Evolutionary conservation across 208 protist species (phyloP).

Genomic region (Acanthamoeba lenticulata): DNA sequence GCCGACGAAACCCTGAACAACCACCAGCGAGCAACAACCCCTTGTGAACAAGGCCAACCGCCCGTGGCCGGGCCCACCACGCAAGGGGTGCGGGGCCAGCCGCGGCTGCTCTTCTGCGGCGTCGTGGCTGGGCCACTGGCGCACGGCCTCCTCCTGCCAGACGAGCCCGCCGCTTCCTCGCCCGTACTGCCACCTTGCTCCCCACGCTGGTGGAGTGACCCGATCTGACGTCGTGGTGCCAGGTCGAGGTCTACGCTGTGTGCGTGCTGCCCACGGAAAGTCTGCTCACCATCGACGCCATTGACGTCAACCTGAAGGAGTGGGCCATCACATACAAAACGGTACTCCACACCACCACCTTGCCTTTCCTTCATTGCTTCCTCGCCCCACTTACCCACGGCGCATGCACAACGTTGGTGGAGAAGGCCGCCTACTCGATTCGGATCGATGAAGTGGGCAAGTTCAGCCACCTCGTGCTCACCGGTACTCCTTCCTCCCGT

Average conservation of each 20-base stretch:
- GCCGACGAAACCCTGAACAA: no score
- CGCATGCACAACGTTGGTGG: neutral
- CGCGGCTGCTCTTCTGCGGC: slow-evolving; percentile 37
- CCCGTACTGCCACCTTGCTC: neutral
- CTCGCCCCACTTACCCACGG: neutral
- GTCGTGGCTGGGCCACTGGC: neutral
- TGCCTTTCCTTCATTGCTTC: no score
- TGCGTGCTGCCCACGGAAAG: slow-evolving; percentile 4
- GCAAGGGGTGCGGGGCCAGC: neutral
- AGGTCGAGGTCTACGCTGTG: slow-evolving; percentile 49
- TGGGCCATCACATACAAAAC: neutral
- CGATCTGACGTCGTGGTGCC: neutral
- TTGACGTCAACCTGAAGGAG: slow-evolving; percentile 58
- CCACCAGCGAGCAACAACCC: no score
- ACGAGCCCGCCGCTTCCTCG: neutral
- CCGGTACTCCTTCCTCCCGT: neutral
- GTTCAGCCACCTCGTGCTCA: slow-evolving; percentile 24
- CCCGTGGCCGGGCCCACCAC: neutral
- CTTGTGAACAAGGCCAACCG: no score
- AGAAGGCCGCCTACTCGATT: neutral
- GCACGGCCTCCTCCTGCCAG: slow-evolving; percentile 11
- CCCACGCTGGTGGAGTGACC: neutral
- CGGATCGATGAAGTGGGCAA: slow-evolving; percentile 42
- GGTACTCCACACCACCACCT: no score
- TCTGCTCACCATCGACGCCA: slow-evolving; percentile 26